Base-by-base conservation (phyloP, 2,329 filamentous ascomycete genomes). In the Penicillium sp. region DNA sequence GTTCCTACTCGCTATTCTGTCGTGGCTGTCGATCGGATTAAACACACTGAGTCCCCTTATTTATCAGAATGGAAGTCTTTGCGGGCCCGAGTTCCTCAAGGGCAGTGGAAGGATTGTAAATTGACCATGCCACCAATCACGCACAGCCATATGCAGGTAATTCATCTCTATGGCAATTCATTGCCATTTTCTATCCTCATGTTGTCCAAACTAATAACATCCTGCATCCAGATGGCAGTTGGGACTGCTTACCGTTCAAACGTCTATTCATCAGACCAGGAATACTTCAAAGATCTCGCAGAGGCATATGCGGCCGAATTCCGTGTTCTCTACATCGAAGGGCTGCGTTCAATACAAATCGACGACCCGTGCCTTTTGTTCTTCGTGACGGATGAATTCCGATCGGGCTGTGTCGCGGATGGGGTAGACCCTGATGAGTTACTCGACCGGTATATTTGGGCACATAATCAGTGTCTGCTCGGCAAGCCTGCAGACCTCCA, bases 351-450 rank as follows among this genome's bases (percentile, higher is more conserved):
- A 63, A 82, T 87, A 5, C 86, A 88, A 69, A 86, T 88, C 50
- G 86, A 88, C 64, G 86, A 88, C 67, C 86, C 86, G 0, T 83
- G 84, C 44, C 81, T 89, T 73, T 84, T 85, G 86, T 86, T 90
- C 74, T 90, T 91, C 74, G 90, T 88, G 76, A 88, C 85, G n/a
- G 80, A 88, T 63, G 84, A 86, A 71, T 90, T 90, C 83, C 83
- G 89, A 33, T 78, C 85, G 44, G 88, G 88, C 4, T 90, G 87
- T 84, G 83, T 83, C 37, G 83, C 83, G 15, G 89, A 91, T 73
- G 79, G 82, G 54, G 83, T 86, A 69, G 90, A 91, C 71, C 84
- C 89, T 1, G 88, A 90, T 50, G 85, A 87, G 68, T 85, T 91
- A 35, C 83, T 92, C 4, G 88, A 90, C 65, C 83, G 86, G 6